A percentile compares a stretch with the other conserved stretches of the same genome.
phyloP scores from a whole-genome alignment of 2,329 filamentous ascomycete genomes.

The Microdochium trichocladiopsis region DNA sequence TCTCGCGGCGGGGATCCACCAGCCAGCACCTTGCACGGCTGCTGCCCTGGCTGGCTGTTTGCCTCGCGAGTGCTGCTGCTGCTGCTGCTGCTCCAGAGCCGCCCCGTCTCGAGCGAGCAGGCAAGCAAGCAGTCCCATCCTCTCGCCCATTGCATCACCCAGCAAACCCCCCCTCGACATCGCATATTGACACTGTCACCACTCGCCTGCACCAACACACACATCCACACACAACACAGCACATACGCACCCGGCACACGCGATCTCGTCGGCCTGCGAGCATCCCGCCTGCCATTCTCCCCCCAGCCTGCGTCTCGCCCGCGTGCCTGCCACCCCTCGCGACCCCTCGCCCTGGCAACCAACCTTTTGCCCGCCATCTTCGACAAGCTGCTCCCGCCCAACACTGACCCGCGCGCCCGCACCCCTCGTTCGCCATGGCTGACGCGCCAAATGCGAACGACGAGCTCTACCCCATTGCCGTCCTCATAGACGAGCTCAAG shows the following conservation, averaged over 20 bases:
- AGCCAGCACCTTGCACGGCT: not conserved
- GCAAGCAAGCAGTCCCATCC: not conserved
- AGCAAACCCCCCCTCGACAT: conserved; percentile 18
- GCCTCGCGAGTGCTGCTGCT: not conserved
- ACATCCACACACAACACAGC: not conserved
- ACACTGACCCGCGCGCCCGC: not conserved
- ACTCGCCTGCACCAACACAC: conserved; percentile 1
- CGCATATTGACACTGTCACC: no score
- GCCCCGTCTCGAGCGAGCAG: not conserved
- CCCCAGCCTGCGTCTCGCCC: not conserved
- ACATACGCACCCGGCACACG: not conserved
- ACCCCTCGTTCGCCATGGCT: conserved; percentile 61
- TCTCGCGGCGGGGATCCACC: not conserved
- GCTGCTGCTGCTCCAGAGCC: not conserved
- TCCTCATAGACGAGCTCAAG: conserved; percentile 99
- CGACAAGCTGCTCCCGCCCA: not conserved
- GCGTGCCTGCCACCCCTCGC: not conserved
- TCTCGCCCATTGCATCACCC: conserved; percentile 18
- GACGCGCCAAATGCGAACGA: conserved; percentile 86
- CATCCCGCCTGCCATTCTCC: not conserved
- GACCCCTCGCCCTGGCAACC: not conserved
- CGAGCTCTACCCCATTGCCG: conserved; percentile 99
- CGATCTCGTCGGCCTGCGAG: not conserved
- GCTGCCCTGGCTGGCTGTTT: not conserved
- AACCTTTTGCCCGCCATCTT: not conserved